These are phyloP conservation scores for Henningerozyma blattae DNA, from an alignment of 805 yeast genomes.

Conservation along the genomic window DNA sequence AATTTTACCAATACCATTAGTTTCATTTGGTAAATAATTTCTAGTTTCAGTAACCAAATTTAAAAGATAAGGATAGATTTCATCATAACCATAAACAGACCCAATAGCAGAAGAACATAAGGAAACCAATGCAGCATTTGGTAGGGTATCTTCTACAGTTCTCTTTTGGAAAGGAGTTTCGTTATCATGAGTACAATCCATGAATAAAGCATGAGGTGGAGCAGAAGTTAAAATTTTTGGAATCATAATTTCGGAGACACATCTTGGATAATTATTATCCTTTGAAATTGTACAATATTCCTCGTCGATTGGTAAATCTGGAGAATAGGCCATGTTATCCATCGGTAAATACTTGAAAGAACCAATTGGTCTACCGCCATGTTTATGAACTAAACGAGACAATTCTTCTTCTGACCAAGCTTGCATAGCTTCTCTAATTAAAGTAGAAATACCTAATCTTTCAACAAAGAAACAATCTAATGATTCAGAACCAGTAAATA, in stretches of 20 bases:
- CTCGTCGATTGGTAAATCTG: constrained; percentile 30
- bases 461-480: constrained; percentile 87
- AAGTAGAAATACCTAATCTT: constrained; percentile 74
- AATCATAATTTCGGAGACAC: constrained; percentile 51
- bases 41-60: constrained; percentile 73
- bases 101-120: constrained; percentile 91
- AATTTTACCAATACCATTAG: constrained; percentile 62
- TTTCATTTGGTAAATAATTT: constrained; percentile 30
- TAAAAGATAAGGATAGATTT: constrained; percentile 70
- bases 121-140: constrained; percentile 90
- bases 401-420: constrained; percentile 83
- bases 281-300: constrained; percentile 11
- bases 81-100: constrained; percentile 88
- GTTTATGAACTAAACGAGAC: constrained; percentile 75
- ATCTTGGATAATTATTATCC: constrained; percentile 10
- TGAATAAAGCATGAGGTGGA: constrained; percentile 86
- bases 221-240: constrained; percentile 54
- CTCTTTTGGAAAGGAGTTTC: constrained; percentile 82
- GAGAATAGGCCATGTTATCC: constrained; percentile 62
- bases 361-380: constrained; percentile 94
- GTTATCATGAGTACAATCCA: constrained; percentile 98
- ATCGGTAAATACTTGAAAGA: constrained; percentile 73
- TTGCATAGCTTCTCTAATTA: constrained; percentile 96
- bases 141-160: constrained; percentile 87
- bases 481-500: constrained; percentile 85